A percentile compares a stretch with the other conserved stretches of the same genome.
phyloP scores from a whole-genome alignment of 2,329 filamentous ascomycete species.

The Pestalotiopsis fici region DNA sequence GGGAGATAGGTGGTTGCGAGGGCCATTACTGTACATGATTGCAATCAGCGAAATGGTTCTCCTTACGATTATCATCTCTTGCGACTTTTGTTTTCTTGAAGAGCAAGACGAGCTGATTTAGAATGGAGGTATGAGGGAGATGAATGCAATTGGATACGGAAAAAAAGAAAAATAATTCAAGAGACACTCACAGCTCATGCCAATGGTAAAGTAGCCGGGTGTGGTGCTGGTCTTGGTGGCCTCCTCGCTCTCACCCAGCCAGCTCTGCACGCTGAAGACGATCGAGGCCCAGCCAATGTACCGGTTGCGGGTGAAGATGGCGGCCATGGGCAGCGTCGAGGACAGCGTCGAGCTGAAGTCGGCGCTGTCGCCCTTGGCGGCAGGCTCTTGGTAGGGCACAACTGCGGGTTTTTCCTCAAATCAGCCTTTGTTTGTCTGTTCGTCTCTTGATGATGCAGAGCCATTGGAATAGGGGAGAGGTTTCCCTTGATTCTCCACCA shows the following conservation, averaged over 20 bases:
- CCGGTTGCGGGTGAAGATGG: constrained; percentile 91
- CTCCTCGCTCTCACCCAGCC: constrained; percentile 75
- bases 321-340: constrained; percentile 91
- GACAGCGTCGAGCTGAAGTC: constrained; percentile 73
- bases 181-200: constrained; percentile 70
- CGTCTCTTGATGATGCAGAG: background rate
- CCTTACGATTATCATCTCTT: background rate
- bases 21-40: constrained; percentile 53
- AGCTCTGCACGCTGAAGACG: constrained; percentile 73
- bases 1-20: constrained; percentile 54
- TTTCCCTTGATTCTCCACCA: background rate
- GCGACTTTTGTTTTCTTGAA: background rate
- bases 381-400: constrained; percentile 83
- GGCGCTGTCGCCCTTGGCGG: constrained; percentile 59
- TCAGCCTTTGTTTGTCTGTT: constrained; percentile 7
- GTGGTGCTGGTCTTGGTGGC: constrained; percentile 65
- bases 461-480: background rate
- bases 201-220: constrained; percentile 71
- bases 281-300: constrained; percentile 74
- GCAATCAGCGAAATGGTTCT: background rate
- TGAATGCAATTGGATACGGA: too few species aligned
- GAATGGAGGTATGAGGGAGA: too few species aligned
- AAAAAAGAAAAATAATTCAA: too few species aligned
- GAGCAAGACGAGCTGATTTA: too few species aligned
- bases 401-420: constrained; percentile 50